phyloP scores from a whole-genome alignment of 768 basidiomycete genomes.

The Suillus luteus region DNA sequence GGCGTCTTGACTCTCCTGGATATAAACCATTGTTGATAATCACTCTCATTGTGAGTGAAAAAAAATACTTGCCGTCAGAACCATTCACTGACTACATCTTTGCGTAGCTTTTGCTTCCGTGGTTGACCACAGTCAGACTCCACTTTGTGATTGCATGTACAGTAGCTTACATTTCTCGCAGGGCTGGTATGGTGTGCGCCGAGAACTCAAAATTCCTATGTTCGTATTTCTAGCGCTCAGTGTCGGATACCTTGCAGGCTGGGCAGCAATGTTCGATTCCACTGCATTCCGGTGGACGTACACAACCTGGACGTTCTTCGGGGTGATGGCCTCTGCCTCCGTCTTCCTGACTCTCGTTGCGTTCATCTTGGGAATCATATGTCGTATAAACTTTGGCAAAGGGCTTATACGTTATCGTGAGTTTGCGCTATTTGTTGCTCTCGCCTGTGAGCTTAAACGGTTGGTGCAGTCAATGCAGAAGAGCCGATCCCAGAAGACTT shows the following conservation, averaged over 20 bases:
- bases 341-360: slow-evolving; percentile 56
- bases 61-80: slow-evolving; percentile 4
- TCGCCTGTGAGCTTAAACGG: slow-evolving; percentile 8
- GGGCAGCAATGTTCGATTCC: slow-evolving; percentile 73
- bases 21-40: slow-evolving; percentile 60
- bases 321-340: slow-evolving; percentile 58
- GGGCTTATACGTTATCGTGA: slow-evolving; percentile 67
- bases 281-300: slow-evolving; percentile 78
- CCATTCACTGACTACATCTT: slow-evolving; percentile 9
- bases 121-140: slow-evolving; percentile 57
- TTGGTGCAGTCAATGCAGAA: slow-evolving; percentile 51
- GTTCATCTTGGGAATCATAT: slow-evolving; percentile 63
- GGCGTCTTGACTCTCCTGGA: slow-evolving; percentile 47
- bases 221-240: slow-evolving; percentile 63
- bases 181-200: slow-evolving; percentile 79
- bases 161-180: slow-evolving; percentile 24
- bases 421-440: slow-evolving; percentile 26
- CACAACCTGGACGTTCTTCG: slow-evolving; percentile 73
- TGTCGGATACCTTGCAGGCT: slow-evolving; percentile 63
- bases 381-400: slow-evolving; percentile 76
- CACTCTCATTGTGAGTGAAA: slow-evolving; percentile 57
- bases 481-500: slow-evolving; percentile 51
- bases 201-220: slow-evolving; percentile 61
- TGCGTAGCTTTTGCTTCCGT: slow-evolving; percentile 64
- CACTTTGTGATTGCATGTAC: slow-evolving; percentile 7